Evolutionary conservation across 345 rosid species (phyloP).

Genomic region (Leavenworthia alabamica): DNA sequence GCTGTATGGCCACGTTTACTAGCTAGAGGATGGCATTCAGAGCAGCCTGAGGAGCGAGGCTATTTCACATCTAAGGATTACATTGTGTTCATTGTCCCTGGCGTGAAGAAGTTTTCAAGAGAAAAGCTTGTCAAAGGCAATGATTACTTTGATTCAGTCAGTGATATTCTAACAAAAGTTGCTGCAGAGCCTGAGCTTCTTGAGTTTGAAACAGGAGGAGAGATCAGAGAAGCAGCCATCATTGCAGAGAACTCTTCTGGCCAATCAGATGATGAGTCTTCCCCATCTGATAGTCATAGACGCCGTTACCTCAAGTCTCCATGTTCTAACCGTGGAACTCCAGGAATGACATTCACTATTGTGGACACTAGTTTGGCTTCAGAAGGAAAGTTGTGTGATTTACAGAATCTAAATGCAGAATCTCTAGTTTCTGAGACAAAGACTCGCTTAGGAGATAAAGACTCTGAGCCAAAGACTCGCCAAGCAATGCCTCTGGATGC

Average conservation of each 20-base stretch:
- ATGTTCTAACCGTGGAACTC: constrained; percentile 34
- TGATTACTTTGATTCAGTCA: constrained; percentile 64
- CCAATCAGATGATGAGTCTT: constrained; percentile 37
- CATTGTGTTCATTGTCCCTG: constrained; percentile 65
- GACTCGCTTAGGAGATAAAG: constrained; percentile 16
- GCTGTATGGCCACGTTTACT: constrained; percentile 82
- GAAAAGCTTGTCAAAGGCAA: constrained; percentile 58
- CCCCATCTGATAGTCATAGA: constrained; percentile 24
- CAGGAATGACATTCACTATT: constrained; percentile 45
- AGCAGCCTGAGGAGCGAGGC: constrained; percentile 48
- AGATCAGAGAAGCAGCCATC: constrained; percentile 19
- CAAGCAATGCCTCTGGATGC: constrained; percentile 18
- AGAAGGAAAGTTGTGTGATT: constrained; percentile 41
- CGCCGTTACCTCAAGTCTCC: constrained; percentile 57
- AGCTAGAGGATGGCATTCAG: constrained; percentile 77
- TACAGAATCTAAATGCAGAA: constrained; percentile 37
- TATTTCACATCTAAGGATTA: constrained; percentile 36
- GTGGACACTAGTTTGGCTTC: constrained; percentile 51
- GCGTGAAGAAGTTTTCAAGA: constrained; percentile 60
- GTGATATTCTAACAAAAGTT: constrained; percentile 59
- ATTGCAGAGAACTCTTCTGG: constrained; percentile 32
- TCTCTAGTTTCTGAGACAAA: constrained; percentile 28
- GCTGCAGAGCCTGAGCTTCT: constrained; percentile 61
- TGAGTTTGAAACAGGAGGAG: constrained; percentile 48
- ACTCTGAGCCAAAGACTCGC: constrained; percentile 26